Evolutionary conservation across 2,329 filamentous ascomycete genomes (phyloP), one percentile per base, ranked within the genome.

Genomic region (Diaporthe nobilis): DNA sequence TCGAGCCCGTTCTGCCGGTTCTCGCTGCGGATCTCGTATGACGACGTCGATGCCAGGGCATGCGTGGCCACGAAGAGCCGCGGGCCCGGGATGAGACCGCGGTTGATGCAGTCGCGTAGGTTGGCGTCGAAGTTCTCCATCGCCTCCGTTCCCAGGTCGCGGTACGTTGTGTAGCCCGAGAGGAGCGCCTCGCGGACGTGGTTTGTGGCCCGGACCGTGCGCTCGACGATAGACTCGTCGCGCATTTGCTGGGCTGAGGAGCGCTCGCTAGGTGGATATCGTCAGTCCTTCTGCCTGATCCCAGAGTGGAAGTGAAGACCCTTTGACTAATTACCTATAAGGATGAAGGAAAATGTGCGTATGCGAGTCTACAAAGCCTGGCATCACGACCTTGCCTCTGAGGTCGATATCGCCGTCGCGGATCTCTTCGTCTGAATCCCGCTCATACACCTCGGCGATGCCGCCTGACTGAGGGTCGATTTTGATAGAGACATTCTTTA

Each of bases 91-190:
- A 85, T 86, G 15, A 91, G 79, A 6, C 88, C 89, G 9, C 89
- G 87, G 77, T 89, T 89, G 78, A 91, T 86, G 47, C 86, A 85
- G 79, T 91, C 88, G 13, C 89, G 85, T 4, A 91, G 81, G 72
- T 86, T 86, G 53, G 85, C 85, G 79, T 91, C 89, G 39, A 86
- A 85, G 51, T 87, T 85, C 39, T 84, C 83, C 76, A 90, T 84
- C 0, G 86, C 85, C 78, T 91, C 89, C 4, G 88, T 89, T 20
- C 89, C 88, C 0, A 91, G 84, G 79, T 91, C 89, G 58, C 89
- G 85, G 80, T 90, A 90, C 2, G 89, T 91, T 0, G 89, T 92
- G 82, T 89, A 92, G 9, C 90, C 90, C 0, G 90, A 88, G 28
- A 88, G 81, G 13, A 92, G 83, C 1, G 88, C 90, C 0, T 85